Percentiles rank a stretch among this genome's conserved stretches.
phyloP scores from a whole-genome alignment of 176 grass and related monocot species.

The Triticum timopheevii region DNA sequence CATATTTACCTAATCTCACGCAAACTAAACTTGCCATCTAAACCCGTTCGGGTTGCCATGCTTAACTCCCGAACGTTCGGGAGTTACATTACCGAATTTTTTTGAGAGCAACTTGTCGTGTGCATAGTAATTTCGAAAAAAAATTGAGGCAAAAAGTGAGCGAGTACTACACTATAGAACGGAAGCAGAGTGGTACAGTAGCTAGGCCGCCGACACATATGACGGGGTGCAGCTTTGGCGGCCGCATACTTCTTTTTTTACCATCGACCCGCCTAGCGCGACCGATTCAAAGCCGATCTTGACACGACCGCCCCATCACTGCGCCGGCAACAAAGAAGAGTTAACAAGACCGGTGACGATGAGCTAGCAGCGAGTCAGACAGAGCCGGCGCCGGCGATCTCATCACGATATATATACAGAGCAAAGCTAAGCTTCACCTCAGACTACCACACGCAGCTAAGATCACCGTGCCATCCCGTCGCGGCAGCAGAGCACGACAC shows the following conservation, averaged over 20 bases:
- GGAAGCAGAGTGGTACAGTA: not conserved
- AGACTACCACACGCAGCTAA: not conserved
- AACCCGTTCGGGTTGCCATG: too few species aligned
- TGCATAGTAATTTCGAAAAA: too few species aligned
- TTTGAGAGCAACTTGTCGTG: too few species aligned
- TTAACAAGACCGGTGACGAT: not conserved
- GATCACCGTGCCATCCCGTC: not conserved
- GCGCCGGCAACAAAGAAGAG: conserved; percentile 42
- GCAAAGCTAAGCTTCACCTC: not conserved
- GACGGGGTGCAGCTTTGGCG: conserved; percentile 30
- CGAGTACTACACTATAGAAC: too few species aligned
- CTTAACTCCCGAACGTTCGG: too few species aligned
- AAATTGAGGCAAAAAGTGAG: too few species aligned
- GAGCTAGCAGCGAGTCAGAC: not conserved
- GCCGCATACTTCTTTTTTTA: not conserved
- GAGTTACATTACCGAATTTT: too few species aligned
- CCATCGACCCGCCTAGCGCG: conserved; percentile 1
- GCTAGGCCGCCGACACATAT: not conserved
- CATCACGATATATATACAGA: not conserved
- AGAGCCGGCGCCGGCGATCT: not conserved
- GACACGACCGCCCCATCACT: not conserved
- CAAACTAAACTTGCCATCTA: too few species aligned
- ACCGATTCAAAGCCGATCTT: conserved; percentile 24
- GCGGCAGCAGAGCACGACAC: not conserved
- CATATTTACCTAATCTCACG: too few species aligned